These are phyloP conservation scores for Wickerhamiella cacticola DNA, from an alignment of 805 yeast genomes.

Conservation along the genomic window DNA sequence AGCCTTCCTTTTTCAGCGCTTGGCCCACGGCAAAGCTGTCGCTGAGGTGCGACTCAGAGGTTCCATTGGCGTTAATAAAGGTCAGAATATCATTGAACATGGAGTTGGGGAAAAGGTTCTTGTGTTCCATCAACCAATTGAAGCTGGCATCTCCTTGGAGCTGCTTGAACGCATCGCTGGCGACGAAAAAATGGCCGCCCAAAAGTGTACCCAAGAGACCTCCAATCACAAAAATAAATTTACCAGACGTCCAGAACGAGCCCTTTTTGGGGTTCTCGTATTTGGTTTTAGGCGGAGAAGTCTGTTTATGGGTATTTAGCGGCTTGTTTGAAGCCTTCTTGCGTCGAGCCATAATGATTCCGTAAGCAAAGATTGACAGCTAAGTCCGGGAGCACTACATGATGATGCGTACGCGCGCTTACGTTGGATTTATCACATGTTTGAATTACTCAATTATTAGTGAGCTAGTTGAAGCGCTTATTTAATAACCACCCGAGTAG, in stretches of 20 bases:
- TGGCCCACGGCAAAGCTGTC: slow-evolving; percentile 86
- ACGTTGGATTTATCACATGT: no score
- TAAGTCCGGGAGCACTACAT: no score
- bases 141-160: slow-evolving; percentile 9
- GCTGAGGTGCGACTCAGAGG: slow-evolving; percentile 35
- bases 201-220: slow-evolving; percentile 1
- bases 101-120: slow-evolving; percentile 55
- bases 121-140: slow-evolving; percentile 22
- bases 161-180: slow-evolving; percentile 9
- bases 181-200: slow-evolving; percentile 7
- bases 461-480: no score
- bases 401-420: no score
- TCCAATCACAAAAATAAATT: slow-evolving; percentile 7
- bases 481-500: no score
- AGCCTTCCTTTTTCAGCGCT: slow-evolving; percentile 43
- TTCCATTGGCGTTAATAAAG: slow-evolving; percentile 32
- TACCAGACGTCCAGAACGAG: slow-evolving; percentile 10
- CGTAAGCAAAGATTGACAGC: no score
- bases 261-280: not conserved
- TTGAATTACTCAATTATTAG: no score
- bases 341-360: no score
- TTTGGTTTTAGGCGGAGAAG: not conserved
- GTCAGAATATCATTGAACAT: slow-evolving; percentile 43
- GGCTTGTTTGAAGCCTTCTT: not conserved
- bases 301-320: not conserved